Evolutionary conservation across 768 basidiomycete genomes (phyloP).

Genomic region (Clitopilus passeckerianus): DNA sequence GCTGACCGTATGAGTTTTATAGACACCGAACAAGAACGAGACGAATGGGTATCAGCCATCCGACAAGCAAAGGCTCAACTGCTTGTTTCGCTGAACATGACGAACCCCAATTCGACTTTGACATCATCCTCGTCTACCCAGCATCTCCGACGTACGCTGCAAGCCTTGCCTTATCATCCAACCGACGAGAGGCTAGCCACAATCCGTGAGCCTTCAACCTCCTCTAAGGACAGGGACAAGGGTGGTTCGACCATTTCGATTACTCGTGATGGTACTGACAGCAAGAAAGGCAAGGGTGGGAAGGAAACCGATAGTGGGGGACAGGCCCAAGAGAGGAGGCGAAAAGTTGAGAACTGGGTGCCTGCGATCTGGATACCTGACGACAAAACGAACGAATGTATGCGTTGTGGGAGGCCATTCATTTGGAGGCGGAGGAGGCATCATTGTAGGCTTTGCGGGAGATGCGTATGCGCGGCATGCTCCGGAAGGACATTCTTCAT

Average conservation of each 20-base stretch:
- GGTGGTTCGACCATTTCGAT: not conserved
- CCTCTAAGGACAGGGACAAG: slow-evolving; percentile 15
- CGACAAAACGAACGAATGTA: slow-evolving; percentile 74
- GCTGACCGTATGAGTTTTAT: not conserved
- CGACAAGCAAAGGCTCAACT: slow-evolving; percentile 65
- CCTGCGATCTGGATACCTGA: slow-evolving; percentile 95
- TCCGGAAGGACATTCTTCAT: slow-evolving; percentile 84
- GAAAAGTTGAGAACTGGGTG: slow-evolving; percentile 74
- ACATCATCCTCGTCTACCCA: slow-evolving; percentile 73
- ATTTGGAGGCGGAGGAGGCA: slow-evolving; percentile 78
- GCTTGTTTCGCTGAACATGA: slow-evolving; percentile 66
- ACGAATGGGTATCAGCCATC: slow-evolving; percentile 65
- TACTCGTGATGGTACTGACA: not conserved
- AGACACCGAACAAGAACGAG: slow-evolving; percentile 54
- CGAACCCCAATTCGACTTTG: slow-evolving; percentile 75
- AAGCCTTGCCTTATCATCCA: slow-evolving; percentile 67
- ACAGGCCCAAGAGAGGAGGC: slow-evolving; percentile 28
- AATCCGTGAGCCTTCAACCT: slow-evolving; percentile 10
- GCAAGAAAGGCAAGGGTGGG: slow-evolving; percentile 6
- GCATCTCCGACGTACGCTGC: slow-evolving; percentile 68
- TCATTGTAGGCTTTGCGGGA: slow-evolving; percentile 82
- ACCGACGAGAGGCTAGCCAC: slow-evolving; percentile 39
- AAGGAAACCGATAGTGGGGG: not conserved
- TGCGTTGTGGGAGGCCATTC: slow-evolving; percentile 76
- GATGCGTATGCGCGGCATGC: slow-evolving; percentile 83